Evolutionary conservation across 179 eudicot species (phyloP), one percentile per base, ranked within the genome.

Genomic region (Spergularia azorica): DNA sequence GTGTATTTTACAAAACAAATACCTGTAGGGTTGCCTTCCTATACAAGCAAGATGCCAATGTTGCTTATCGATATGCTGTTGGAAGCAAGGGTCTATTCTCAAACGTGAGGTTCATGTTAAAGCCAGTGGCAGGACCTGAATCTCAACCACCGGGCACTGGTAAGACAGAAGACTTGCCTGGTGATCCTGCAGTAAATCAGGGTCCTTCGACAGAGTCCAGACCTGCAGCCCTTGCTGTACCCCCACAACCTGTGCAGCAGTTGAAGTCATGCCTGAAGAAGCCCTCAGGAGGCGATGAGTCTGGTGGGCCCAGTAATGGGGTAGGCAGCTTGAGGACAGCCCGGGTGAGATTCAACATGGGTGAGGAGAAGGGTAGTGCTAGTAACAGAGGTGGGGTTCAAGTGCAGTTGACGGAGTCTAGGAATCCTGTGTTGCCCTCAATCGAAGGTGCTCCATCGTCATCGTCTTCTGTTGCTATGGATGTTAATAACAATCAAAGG

Each of bases 201-300:
- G 84, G 78, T 67, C 71, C 79, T 6, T 32, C 75, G 10, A 70
- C 74, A 38, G 89, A 88, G 63, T 72, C 78, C 13, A 84, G 85
- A 72, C 77, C 71, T 21, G 68, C 60, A 4, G 41, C 73, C 6
- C 67, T 68, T 41, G 14, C 72, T 9, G 14, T 69, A 41, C 57
- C 48, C 55, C 77, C 75, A 9, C 82, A 57, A 20, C 86, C 55
- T 0, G 57, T 21, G 43, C 90, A 80, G 55, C 85, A 87, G 83
- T 87, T 91, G 61, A 95, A 90, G 71, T 93, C 99, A 5, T 82
- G 87, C 77, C 86, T 95, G 84, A 95, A 95, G 91, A 95, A 90
- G 79, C 86, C 92, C 1, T 38, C 73, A 7, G 88, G 85, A 12
- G 91, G 73, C 16, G 82, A 88, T 21, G 96, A 91, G 67, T 80